Evolutionary conservation across 805 yeast genomes (phyloP), one percentile per base, ranked within the genome.

Genomic region (Grigorovia jiainica): DNA sequence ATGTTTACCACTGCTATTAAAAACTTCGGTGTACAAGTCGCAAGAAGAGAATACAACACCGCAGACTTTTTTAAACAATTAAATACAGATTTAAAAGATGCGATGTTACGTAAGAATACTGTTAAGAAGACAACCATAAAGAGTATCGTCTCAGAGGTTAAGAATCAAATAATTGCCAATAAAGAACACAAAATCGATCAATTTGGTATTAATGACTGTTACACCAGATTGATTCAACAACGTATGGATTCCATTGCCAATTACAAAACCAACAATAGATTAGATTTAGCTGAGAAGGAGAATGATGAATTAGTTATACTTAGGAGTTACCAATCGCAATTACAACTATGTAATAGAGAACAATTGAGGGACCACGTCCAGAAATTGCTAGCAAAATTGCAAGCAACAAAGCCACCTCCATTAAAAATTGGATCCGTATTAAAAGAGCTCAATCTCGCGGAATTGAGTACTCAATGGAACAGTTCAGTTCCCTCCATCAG

Each of bases 221-320:
- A 67, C 46, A 56, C 65, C 17, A 75, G 72, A 42, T 57, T 75
- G 48, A 61, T 75, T 25, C 60, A 64, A 18, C 77, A 76, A 49
- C 66, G 82, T 46, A 51, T 48, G 23, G 76, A 74, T 44, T 70
- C 81, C 1, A 68, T 70, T 35, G 62, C 56, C 9, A 75, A 75
- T 50, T 79, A 71, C 51, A 38, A 49, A 10, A 57, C 60, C 15
- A 72, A 72, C 40, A 57, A 64, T 8, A 68, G 85, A 48, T 55
- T 51, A 3, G 84, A 79, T 45, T 59, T 78, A 45, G 79, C 70
- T 1, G 71, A 66, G n/a, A 70, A 68, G 41, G 85, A 79, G 58
- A 49, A 55, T 18, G 53, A 58, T 16, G 82, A 78, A 57, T 51
- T 69, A 23, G 57, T 46, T 0, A 54, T 75, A 27, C 66, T 79